These are phyloP conservation scores for Cucurbitaria berberidis DNA, from an alignment of 2,329 filamentous ascomycete genomes.

Conservation along the genomic window DNA sequence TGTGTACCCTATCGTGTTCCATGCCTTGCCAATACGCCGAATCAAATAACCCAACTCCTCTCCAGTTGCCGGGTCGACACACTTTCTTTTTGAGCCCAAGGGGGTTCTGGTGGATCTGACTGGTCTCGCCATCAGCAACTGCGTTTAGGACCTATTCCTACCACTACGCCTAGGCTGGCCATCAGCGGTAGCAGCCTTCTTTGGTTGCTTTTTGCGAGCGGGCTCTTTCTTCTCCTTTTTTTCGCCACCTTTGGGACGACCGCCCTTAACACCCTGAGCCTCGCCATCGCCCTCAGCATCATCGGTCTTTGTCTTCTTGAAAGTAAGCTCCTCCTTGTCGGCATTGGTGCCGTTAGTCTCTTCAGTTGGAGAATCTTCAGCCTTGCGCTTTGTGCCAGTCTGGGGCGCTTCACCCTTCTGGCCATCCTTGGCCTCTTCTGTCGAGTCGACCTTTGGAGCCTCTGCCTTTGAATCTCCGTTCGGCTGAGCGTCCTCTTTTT, in stretches of 20 bases:
- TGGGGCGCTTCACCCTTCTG: slow-evolving; percentile 41
- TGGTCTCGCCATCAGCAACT: too few species aligned
- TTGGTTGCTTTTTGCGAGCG: slow-evolving; percentile 53
- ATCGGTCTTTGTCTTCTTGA: slow-evolving; percentile 34
- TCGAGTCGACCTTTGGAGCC: slow-evolving; percentile 21
- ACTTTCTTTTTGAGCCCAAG: background rate
- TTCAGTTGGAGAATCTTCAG: slow-evolving; percentile 27
- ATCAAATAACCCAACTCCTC: background rate
- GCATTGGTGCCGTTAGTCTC: slow-evolving; percentile 28
- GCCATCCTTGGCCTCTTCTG: slow-evolving; percentile 33
- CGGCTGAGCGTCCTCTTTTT: slow-evolving; percentile 28
- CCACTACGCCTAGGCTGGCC: slow-evolving; percentile 56
- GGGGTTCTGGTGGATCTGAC: background rate
- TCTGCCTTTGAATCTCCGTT: slow-evolving; percentile 25
- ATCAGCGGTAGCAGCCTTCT: slow-evolving; percentile 57
- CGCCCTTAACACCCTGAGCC: slow-evolving; percentile 45
- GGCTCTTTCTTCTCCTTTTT: slow-evolving; percentile 51
- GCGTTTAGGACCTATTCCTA: slow-evolving; percentile 44
- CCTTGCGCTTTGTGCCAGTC: slow-evolving; percentile 46
- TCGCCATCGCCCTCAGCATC: slow-evolving; percentile 35
- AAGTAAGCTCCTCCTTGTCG: slow-evolving; percentile 31
- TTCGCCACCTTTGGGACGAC: slow-evolving; percentile 51
- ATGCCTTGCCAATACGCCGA: background rate
- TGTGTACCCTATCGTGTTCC: slow-evolving; percentile 1
- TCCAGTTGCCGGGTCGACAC: background rate